A percentile compares a stretch with the other conserved stretches of the same genome.
These are phyloP conservation scores for Teratosphaeria destructans DNA, from an alignment of 2,329 filamentous ascomycete species.

Conservation along the genomic window DNA sequence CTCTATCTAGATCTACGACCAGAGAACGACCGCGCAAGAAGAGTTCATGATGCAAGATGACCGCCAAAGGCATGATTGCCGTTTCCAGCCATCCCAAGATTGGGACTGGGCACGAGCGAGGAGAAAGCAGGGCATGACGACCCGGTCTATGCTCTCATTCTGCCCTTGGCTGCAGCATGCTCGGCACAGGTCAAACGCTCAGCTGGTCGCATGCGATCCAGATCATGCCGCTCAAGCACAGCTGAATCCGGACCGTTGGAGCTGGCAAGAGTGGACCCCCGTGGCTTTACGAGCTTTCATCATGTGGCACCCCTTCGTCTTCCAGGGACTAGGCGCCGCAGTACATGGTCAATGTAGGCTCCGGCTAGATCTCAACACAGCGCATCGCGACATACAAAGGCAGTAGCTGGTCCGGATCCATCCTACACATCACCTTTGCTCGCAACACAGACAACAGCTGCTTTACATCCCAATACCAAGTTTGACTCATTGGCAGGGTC, in stretches of 20 bases:
- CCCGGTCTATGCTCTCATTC: neutral
- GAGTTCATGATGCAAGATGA: neutral
- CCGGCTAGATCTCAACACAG: neutral
- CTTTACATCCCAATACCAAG: neutral
- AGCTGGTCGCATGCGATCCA: neutral
- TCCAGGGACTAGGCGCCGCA: neutral
- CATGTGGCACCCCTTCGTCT: neutral
- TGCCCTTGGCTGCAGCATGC: neutral
- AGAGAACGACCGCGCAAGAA: neutral
- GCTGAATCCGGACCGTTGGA: conserved; percentile 1
- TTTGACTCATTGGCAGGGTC: neutral
- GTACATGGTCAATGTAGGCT: neutral
- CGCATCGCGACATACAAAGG: neutral
- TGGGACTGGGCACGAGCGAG: neutral
- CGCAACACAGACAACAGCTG: neutral
- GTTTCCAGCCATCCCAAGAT: neutral
- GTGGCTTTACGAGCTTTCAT: neutral
- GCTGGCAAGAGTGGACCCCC: neutral
- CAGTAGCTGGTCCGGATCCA: neutral
- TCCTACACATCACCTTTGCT: neutral
- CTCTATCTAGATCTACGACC: neutral
- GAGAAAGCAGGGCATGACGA: neutral
- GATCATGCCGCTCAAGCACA: conserved; percentile 1
- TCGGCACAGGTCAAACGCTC: neutral
- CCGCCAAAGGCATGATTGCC: neutral